Conservation (phyloP, 1,139 yeast genomes). For the Candida tetrigidarum region DNA sequence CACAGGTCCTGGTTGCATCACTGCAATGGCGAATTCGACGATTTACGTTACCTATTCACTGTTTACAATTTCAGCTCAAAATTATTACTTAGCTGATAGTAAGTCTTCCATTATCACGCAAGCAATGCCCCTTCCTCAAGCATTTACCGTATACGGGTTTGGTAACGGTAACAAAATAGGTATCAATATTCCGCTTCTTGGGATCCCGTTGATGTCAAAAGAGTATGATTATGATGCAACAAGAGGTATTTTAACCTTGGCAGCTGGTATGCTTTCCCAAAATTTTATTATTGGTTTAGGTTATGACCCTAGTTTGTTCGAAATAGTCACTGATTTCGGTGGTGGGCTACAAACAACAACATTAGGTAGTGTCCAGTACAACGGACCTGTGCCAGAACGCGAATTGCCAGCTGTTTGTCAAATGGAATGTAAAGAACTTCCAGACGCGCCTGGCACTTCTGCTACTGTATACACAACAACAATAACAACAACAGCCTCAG, state of each 20-base stretch:
- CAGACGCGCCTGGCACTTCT: constrained; percentile 10
- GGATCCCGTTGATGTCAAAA: constrained; percentile 12
- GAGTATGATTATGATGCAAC: constrained; percentile 18
- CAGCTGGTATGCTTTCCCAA: constrained; percentile 11
- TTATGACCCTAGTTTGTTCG: constrained; percentile 16
- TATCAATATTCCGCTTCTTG: constrained; percentile 22
- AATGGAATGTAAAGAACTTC: constrained; percentile 14
- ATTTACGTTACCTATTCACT: constrained; percentile 24
- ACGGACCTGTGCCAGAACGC: constrained; percentile 22
- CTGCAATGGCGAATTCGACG: constrained; percentile 26
- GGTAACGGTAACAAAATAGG: constrained; percentile 36
- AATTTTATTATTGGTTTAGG: constrained; percentile 27
- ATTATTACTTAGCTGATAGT: constrained; percentile 24
- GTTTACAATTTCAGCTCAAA: constrained; percentile 23
- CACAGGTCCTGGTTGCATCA: constrained; percentile 33
- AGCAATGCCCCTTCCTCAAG: constrained; percentile 22
- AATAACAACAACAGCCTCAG: neutral
- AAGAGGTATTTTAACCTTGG: constrained; percentile 27
- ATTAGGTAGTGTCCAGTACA: constrained; percentile 16
- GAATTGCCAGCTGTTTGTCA: constrained; percentile 20
- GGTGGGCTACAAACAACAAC: constrained; percentile 14
- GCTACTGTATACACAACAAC: constrained; percentile 2
- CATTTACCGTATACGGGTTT: constrained; percentile 34
- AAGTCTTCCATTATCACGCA: constrained; percentile 25
- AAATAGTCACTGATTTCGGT: constrained; percentile 19